Percentiles rank a stretch among this genome's conserved stretches.
Evolutionary conservation across 2,329 filamentous ascomycete genomes (phyloP).

Genomic region (Colletotrichum tabaci): DNA sequence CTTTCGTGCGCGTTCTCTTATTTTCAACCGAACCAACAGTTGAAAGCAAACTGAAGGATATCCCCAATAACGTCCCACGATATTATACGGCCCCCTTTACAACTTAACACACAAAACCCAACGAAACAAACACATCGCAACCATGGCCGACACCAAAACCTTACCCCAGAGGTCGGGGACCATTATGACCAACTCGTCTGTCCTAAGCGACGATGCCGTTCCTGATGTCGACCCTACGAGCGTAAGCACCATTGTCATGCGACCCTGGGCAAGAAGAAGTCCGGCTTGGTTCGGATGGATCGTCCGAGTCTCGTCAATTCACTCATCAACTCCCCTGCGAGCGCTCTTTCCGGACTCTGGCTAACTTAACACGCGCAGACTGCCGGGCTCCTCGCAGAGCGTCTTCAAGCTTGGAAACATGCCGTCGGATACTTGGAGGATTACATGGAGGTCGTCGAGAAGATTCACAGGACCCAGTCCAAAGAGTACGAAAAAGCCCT

Average conservation of each 20-base stretch:
- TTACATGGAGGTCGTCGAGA: conserved; percentile 88
- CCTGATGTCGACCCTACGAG: conserved; percentile 72
- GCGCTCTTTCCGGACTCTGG: background rate
- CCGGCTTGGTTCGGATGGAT: background rate
- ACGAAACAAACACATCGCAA: conserved; percentile 47
- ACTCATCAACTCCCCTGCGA: background rate
- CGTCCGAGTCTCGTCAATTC: background rate
- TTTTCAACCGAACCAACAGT: background rate
- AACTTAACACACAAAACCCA: background rate
- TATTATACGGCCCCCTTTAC: background rate
- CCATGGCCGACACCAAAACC: conserved; percentile 50
- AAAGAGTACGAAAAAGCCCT: conserved; percentile 97
- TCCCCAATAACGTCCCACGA: background rate
- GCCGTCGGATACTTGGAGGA: conserved; percentile 92
- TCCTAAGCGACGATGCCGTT: conserved; percentile 67
- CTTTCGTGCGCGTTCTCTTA: background rate
- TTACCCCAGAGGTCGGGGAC: conserved; percentile 65
- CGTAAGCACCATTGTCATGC: conserved; percentile 57
- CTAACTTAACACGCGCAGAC: conserved; percentile 64
- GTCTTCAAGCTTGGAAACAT: conserved; percentile 96
- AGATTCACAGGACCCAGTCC: conserved; percentile 84
- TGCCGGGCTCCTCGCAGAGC: conserved; percentile 85
- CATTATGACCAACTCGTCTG: conserved; percentile 44
- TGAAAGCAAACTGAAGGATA: background rate
- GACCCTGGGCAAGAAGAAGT: background rate